A percentile compares a stretch with the other conserved stretches of the same genome.
Conservation (phyloP, 1,284 basidiomycete genomes). For the Crepidotus sp. region DNA sequence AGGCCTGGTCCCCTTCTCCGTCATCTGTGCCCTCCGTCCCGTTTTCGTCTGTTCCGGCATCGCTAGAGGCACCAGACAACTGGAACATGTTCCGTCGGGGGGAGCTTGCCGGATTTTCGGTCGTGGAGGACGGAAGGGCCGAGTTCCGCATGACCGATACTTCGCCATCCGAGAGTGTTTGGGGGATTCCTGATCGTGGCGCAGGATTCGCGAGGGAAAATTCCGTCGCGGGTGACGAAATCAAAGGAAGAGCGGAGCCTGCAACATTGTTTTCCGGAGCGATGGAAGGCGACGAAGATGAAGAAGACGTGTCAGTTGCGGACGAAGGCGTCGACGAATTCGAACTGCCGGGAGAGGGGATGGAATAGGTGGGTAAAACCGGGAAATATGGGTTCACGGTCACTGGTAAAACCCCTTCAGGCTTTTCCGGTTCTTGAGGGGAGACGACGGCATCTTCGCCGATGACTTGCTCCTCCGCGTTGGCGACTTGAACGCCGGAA, state of each 20-base stretch:
- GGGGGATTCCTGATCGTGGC: neutral
- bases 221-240: neutral
- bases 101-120: constrained; percentile 4
- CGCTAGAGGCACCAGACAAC: constrained; percentile 10
- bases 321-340: constrained; percentile 23
- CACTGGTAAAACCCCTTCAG: neutral
- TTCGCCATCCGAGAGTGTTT: neutral
- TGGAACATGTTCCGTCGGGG: constrained; percentile 6
- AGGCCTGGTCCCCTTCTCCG: constrained; percentile 57
- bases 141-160: neutral
- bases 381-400: constrained; percentile 18
- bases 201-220: neutral
- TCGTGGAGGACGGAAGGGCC: neutral
- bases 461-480: constrained; percentile 4
- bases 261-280: constrained; percentile 9
- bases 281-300: constrained; percentile 19
- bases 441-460: constrained; percentile 6
- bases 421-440: constrained; percentile 8
- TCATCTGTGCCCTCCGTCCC: constrained; percentile 28
- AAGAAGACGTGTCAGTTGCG: constrained; percentile 20
- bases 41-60: constrained; percentile 24
- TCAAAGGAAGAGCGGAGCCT: neutral
- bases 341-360: constrained; percentile 21
- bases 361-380: constrained; percentile 14
- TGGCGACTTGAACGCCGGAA: constrained; percentile 8